A percentile compares a stretch with the other conserved stretches of the same genome.
These are phyloP conservation scores for Clavaria fumosa DNA, from an alignment of 768 basidiomycete species.

Conservation along the genomic window DNA sequence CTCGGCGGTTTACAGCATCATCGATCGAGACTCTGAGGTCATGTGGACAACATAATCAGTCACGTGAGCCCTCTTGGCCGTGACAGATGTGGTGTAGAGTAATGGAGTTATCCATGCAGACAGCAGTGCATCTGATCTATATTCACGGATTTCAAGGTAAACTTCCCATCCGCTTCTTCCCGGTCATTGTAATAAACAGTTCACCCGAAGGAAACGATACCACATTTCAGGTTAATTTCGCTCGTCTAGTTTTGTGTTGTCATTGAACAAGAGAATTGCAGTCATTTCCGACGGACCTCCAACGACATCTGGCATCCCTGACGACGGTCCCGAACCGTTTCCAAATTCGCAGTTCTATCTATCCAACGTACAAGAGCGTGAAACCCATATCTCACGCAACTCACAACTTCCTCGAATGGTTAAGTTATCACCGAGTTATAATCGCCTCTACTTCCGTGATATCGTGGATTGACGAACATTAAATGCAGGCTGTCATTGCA, in stretches of 20 bases:
- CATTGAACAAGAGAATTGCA: slow-evolving; percentile 10
- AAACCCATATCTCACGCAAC: slow-evolving; percentile 37
- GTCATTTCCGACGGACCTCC: slow-evolving; percentile 42
- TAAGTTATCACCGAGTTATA: slow-evolving; percentile 8
- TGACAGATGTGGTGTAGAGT: no score
- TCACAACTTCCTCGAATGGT: slow-evolving; percentile 42
- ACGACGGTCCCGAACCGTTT: slow-evolving; percentile 25
- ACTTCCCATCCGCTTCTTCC: slow-evolving; percentile 1
- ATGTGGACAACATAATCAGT: no score
- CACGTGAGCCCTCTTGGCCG: no score
- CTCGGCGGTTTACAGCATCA: no score
- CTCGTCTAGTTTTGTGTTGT: not conserved
- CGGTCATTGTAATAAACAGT: slow-evolving; percentile 2
- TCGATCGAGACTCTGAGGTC: no score
- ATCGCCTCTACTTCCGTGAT: slow-evolving; percentile 1
- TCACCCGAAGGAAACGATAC: slow-evolving; percentile 34
- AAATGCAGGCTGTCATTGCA: slow-evolving; percentile 34
- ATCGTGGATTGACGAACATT: not conserved
- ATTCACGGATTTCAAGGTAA: slow-evolving; percentile 45
- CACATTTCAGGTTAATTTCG: slow-evolving; percentile 31
- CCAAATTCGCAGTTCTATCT: slow-evolving; percentile 31
- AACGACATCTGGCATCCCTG: slow-evolving; percentile 23
- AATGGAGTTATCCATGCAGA: no score
- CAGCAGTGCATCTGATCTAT: slow-evolving; percentile 35
- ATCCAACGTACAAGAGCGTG: slow-evolving; percentile 45